phyloP scores from a whole-genome alignment of 2,329 filamentous ascomycete genomes.

The Aspergillus pseudotamarii region DNA sequence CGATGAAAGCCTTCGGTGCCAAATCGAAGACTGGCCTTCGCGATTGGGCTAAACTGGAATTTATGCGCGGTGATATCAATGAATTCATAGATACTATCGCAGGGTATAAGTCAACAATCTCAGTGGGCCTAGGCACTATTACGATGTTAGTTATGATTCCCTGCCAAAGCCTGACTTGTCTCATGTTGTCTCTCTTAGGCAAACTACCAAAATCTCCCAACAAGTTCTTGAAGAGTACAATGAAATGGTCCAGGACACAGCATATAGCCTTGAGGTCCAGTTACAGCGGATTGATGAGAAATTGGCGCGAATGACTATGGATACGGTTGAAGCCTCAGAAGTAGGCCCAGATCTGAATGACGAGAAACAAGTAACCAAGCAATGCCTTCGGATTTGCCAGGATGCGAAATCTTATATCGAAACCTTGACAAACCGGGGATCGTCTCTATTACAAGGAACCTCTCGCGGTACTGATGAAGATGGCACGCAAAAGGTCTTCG shows the following conservation, averaged over 20 bases:
- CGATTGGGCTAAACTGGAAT: constrained; percentile 48
- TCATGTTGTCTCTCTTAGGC: constrained; percentile 27
- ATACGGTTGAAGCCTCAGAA: constrained; percentile 21
- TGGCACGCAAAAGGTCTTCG: constrained; percentile 24
- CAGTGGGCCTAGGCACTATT: constrained; percentile 40
- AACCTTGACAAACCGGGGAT: constrained; percentile 33
- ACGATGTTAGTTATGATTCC: constrained; percentile 35
- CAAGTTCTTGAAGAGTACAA: constrained; percentile 39
- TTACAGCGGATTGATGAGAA: constrained; percentile 43
- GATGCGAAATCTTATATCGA: constrained; percentile 39
- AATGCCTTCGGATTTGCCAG: constrained; percentile 46
- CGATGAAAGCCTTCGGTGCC: constrained; percentile 38
- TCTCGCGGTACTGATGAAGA: constrained; percentile 14
- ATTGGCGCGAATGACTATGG: constrained; percentile 23
- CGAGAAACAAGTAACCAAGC: constrained; percentile 40
- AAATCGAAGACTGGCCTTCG: constrained; percentile 39
- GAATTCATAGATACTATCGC: constrained; percentile 44
- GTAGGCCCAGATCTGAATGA: constrained; percentile 37
- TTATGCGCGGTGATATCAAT: constrained; percentile 45
- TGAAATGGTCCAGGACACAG: constrained; percentile 43
- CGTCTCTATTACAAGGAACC: constrained; percentile 19
- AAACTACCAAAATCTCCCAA: constrained; percentile 32
- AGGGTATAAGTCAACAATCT: constrained; percentile 46
- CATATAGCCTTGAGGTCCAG: constrained; percentile 38
- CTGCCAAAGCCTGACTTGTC: constrained; percentile 16